Evolutionary conservation across 352 stramenopile species (phyloP), one percentile per base, ranked within the genome.

Genomic region (Pythium plurisporium): DNA sequence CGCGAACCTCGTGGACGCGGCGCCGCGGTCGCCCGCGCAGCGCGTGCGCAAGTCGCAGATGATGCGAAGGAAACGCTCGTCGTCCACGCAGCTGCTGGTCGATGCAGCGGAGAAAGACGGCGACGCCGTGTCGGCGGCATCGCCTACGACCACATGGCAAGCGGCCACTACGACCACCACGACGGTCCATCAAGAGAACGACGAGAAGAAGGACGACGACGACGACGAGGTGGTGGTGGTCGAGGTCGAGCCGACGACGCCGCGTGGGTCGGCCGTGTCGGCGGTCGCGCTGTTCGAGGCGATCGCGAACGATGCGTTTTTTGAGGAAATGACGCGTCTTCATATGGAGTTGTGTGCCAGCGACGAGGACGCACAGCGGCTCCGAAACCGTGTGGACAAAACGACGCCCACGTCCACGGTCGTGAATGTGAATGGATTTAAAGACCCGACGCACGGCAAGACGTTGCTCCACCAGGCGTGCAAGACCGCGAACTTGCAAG

Each of bases 381-480:
- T 56, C 7, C 55, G 55, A 27, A 6, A 9, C 11, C 25, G 25
- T 17, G 30, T 17, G 3, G 8, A 25, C 6, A 36, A 36, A n/a
- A 25, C 26, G 1, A 22, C 23, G 10, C 20, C 11, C 1, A 19
- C 20, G 1, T 11, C 9, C 7, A 25, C 30, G 1, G 38, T 51
- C 11, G 45, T 81, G 42, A 65, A 80, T 25, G 59, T 85, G 2
- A 73, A 79, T 19, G 60, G 41, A 15, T 87, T 74, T 50, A 64
- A 73, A 4, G 77, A 89, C 36, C 53, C 66, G 23, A 42, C 38
- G 3, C 70, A 81, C 11, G 69, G 70, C 41, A 86, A 74, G 63
- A 86, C 79, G 26, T 53, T 90, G 44, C 65, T 90, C 42, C 79
- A 90, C 49, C 75, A 88, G 14, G 79, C 79, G 4, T 87, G 77